Conservation (phyloP, 2,329 filamentous ascomycete genomes). For the Teratosphaeria pseudoeucalypti region DNA sequence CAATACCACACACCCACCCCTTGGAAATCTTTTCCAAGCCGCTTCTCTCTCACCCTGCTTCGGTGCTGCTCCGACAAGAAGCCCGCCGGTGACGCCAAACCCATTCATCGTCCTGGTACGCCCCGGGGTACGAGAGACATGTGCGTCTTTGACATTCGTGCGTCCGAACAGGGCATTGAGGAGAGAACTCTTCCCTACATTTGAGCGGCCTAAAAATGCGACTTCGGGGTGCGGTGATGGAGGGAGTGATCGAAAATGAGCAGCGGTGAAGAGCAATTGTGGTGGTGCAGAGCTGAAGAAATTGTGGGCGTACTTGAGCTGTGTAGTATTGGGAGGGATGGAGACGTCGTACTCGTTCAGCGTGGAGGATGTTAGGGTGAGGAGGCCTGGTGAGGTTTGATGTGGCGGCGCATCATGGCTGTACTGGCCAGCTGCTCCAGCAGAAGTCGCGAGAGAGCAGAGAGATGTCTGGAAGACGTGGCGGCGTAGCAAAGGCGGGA, state of each 20-base stretch:
- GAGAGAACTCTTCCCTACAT: constrained; percentile 59
- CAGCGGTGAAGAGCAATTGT: constrained; percentile 49
- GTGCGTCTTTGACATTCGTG: constrained; percentile 33
- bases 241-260: constrained; percentile 51
- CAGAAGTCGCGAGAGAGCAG: not conserved
- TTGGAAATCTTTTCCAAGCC: constrained; percentile 24
- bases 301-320: constrained; percentile 31
- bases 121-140: constrained; percentile 50
- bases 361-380: constrained; percentile 19
- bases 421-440: not conserved
- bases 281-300: constrained; percentile 41
- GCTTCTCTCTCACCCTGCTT: constrained; percentile 16
- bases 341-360: constrained; percentile 25
- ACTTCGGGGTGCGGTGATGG: constrained; percentile 47
- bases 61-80: constrained; percentile 11
- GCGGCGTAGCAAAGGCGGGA: constrained; percentile 16
- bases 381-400: constrained; percentile 9
- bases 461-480: constrained; percentile 4
- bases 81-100: constrained; percentile 44
- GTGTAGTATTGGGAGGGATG: constrained; percentile 20
- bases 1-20: constrained; percentile 45
- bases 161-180: constrained; percentile 53
- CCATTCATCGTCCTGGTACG: constrained; percentile 57
- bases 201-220: constrained; percentile 58
- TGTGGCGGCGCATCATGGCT: not conserved